Percentiles rank a stretch among this genome's conserved stretches.
These are phyloP conservation scores for Trametopsis cervina DNA, from an alignment of 768 basidiomycete genomes.

Conservation along the genomic window DNA sequence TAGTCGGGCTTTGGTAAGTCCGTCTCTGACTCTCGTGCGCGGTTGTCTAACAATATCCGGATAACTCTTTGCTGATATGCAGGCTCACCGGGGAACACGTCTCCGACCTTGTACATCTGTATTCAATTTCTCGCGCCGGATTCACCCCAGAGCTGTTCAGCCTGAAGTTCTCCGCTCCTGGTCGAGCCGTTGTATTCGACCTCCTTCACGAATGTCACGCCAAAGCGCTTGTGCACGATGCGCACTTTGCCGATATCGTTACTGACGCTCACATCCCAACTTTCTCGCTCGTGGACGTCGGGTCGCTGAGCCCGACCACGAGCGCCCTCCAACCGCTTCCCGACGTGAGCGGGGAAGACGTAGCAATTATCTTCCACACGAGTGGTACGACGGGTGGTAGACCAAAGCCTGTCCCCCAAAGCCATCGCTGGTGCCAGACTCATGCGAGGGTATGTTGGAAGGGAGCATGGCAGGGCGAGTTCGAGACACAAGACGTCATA, in stretches of 20 bases:
- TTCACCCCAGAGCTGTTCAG: conserved; percentile 22
- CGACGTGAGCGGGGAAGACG: conserved; percentile 11
- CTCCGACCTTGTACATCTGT: conserved; percentile 19
- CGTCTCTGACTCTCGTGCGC: neutral
- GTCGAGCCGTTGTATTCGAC: conserved; percentile 11
- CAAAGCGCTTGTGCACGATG: conserved; percentile 8
- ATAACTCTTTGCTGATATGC: neutral
- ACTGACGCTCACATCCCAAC: neutral
- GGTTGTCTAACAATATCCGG: neutral
- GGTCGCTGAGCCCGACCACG: neutral
- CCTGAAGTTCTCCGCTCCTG: conserved; percentile 10
- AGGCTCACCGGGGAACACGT: conserved; percentile 23
- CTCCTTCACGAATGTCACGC: conserved; percentile 9
- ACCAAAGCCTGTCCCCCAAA: conserved; percentile 22
- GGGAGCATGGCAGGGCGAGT: conserved; percentile 9
- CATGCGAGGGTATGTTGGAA: conserved; percentile 11
- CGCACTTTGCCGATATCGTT: conserved; percentile 1
- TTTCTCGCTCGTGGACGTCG: neutral
- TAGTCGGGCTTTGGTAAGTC: conserved; percentile 5
- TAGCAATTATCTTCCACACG: conserved; percentile 23
- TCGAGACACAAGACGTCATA: conserved; percentile 9
- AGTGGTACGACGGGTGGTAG: conserved; percentile 23
- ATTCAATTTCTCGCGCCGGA: conserved; percentile 18
- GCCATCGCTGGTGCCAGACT: conserved; percentile 13
- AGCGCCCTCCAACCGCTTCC: neutral